phyloP scores from a whole-genome alignment of 345 rosid genomes.

The Microthlaspi erraticum region DNA sequence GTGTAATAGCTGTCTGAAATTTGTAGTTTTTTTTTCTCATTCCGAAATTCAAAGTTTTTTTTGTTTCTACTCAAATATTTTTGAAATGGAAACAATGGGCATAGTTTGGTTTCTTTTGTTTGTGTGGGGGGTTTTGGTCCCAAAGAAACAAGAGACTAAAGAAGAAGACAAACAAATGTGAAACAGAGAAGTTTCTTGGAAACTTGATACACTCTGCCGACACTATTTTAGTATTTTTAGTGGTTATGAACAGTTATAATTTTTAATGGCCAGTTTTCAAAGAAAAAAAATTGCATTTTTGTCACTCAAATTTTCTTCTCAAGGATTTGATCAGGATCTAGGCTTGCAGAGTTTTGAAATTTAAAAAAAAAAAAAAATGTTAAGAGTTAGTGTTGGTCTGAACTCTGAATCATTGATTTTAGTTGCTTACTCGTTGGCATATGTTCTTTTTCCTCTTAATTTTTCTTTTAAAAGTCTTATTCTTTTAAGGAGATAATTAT shows the following conservation, averaged over 20 bases:
- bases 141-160: slow-evolving; percentile 26
- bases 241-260: slow-evolving; percentile 27
- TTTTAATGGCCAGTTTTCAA: slow-evolving; percentile 25
- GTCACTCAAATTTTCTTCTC: background rate
- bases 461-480: background rate
- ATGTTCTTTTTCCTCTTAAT: background rate
- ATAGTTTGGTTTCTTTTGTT: background rate
- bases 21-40: background rate
- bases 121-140: slow-evolving; percentile 23
- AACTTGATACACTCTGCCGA: slow-evolving; percentile 35
- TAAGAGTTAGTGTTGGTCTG: background rate
- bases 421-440: slow-evolving; percentile 9
- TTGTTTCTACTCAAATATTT: background rate
- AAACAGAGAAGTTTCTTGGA: slow-evolving; percentile 35
- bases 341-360: background rate
- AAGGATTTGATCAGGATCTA: background rate
- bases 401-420: slow-evolving; percentile 30
- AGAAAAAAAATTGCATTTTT: background rate
- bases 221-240: slow-evolving; percentile 40
- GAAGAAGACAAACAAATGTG: slow-evolving; percentile 43
- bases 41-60: background rate
- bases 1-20: slow-evolving; percentile 24
- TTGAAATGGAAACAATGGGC: slow-evolving; percentile 13
- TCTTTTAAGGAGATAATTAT: background rate
- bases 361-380: background rate